Conservation (phyloP, 2,329 filamentous ascomycete species). For the Pseudogymnoascus sp. region DNA sequence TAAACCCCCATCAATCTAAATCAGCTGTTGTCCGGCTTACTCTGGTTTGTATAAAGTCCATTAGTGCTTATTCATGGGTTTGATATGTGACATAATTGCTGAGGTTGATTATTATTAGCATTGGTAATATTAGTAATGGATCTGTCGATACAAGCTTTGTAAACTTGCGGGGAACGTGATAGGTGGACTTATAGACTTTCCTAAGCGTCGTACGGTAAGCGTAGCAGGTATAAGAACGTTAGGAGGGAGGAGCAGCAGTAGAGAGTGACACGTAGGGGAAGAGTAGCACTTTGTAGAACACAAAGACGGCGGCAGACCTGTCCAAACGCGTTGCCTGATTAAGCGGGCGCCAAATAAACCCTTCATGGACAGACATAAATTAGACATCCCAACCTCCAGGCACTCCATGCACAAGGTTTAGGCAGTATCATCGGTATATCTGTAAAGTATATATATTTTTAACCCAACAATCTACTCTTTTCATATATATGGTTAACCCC, state of each 20-base stretch:
- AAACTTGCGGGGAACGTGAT: not conserved
- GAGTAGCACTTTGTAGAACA: too few species aligned
- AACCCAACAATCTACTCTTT: constrained; percentile 4
- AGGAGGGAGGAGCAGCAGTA: too few species aligned
- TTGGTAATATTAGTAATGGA: not conserved
- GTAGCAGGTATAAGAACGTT: too few species aligned
- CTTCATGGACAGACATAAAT: not conserved
- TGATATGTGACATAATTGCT: not conserved
- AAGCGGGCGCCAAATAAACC: too few species aligned
- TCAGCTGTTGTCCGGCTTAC: not conserved
- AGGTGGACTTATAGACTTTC: not conserved
- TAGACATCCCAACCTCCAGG: not conserved
- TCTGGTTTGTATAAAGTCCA: not conserved
- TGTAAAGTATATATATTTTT: not conserved
- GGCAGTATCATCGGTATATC: not conserved
- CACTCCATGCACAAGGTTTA: not conserved
- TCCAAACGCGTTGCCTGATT: too few species aligned
- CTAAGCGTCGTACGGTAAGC: not conserved
- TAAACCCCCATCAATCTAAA: not conserved
- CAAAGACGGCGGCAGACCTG: too few species aligned
- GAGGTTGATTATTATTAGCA: not conserved
- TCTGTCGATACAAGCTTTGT: not conserved
- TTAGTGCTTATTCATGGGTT: not conserved
- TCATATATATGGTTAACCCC: not conserved
- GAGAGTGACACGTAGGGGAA: too few species aligned